phyloP scores from a whole-genome alignment of 148 eudicot genomes.

The Rhododendron henanense region DNA sequence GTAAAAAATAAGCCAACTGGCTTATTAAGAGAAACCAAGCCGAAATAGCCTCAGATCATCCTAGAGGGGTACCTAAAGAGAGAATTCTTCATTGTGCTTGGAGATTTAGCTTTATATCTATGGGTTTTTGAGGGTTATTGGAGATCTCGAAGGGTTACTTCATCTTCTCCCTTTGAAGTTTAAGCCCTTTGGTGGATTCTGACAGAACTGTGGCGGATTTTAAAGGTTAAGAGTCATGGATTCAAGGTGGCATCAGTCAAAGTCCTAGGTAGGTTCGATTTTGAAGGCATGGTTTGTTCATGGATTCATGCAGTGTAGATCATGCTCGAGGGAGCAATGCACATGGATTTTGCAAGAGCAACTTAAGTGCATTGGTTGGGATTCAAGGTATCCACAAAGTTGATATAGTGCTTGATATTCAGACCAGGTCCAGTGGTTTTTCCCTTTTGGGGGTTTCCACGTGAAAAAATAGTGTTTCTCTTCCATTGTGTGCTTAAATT shows the following conservation, averaged over 20 bases:
- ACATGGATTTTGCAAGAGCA: background rate
- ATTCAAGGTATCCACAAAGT: background rate
- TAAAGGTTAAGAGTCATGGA: background rate
- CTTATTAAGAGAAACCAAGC: background rate
- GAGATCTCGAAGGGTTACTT: background rate
- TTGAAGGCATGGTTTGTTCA: background rate
- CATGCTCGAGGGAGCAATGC: background rate
- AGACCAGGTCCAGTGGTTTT: background rate
- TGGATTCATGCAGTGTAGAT: background rate
- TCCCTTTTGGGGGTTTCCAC: background rate
- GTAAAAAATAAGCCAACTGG: background rate
- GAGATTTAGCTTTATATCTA: background rate
- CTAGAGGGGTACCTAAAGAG: background rate
- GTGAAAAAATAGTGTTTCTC: background rate
- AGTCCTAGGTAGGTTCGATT: background rate
- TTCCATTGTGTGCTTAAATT: background rate
- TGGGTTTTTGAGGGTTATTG: background rate
- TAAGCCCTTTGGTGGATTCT: background rate
- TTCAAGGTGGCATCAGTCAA: background rate
- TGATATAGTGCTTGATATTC: background rate
- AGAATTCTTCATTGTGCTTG: background rate
- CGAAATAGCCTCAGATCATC: background rate
- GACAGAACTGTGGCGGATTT: background rate
- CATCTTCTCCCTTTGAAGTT: background rate
- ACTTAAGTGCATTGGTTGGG: background rate